Percentiles rank a stretch among this genome's conserved stretches.
These are phyloP conservation scores for Sistotremastrum niveocremeum DNA, from an alignment of 768 basidiomycete genomes.

Conservation along the genomic window DNA sequence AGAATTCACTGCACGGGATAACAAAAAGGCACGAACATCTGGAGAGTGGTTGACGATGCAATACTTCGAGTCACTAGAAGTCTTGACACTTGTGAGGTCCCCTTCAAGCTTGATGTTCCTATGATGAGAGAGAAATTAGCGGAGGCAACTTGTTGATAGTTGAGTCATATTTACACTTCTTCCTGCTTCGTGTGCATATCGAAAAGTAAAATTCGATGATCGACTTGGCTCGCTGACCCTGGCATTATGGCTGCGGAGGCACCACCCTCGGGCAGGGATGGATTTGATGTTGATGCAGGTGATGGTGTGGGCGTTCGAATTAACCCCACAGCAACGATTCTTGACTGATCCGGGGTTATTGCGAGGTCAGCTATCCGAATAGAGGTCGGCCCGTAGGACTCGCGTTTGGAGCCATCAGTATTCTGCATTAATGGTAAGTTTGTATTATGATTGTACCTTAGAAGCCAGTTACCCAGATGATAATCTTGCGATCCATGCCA, in stretches of 20 bases:
- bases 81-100: slow-evolving; percentile 78
- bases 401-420: slow-evolving; percentile 53
- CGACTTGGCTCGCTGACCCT: slow-evolving; percentile 24
- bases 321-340: slow-evolving; percentile 79
- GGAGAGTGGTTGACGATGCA: slow-evolving; percentile 81
- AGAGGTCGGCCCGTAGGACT: slow-evolving; percentile 53
- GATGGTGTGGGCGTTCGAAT: slow-evolving; percentile 18
- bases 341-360: slow-evolving; percentile 71
- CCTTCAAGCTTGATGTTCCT: slow-evolving; percentile 59
- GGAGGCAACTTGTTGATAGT: slow-evolving; percentile 5
- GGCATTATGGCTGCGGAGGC: slow-evolving; percentile 10
- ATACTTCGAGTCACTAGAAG: slow-evolving; percentile 76
- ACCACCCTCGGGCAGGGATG: slow-evolving; percentile 4
- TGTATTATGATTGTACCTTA: background rate
- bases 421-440: slow-evolving; percentile 34
- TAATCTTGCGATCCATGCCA: slow-evolving; percentile 71
- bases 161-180: slow-evolving; percentile 41
- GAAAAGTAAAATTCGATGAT: slow-evolving; percentile 64
- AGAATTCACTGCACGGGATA: slow-evolving; percentile 6
- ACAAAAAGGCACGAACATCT: slow-evolving; percentile 40
- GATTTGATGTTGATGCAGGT: slow-evolving; percentile 9
- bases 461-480: slow-evolving; percentile 62
- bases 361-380: slow-evolving; percentile 82
- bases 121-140: slow-evolving; percentile 4
- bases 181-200: slow-evolving; percentile 55